Percentiles rank a stretch among this genome's conserved stretches.
Evolutionary conservation across 2,329 filamentous ascomycete genomes (phyloP).

Genomic region (Ascochyta lentis): DNA sequence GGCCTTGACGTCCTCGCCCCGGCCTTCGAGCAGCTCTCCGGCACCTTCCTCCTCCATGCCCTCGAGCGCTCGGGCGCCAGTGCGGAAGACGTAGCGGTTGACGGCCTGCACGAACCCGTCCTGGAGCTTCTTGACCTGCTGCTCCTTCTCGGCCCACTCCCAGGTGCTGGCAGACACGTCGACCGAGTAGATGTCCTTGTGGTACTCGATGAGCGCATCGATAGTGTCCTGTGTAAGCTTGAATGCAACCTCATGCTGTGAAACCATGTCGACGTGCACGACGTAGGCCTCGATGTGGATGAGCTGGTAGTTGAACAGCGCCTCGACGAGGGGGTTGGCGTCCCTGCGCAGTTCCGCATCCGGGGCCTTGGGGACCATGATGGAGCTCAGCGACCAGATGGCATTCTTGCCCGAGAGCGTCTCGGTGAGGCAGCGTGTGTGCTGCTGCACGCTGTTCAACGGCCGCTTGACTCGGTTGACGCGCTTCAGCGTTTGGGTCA

Average conservation of each 20-base stretch:
- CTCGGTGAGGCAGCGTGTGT: slow-evolving; percentile 94
- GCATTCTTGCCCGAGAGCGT: slow-evolving; percentile 87
- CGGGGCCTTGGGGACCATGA: slow-evolving; percentile 91
- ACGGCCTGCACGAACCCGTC: slow-evolving; percentile 95
- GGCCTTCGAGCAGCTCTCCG: slow-evolving; percentile 88
- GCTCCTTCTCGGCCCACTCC: slow-evolving; percentile 95
- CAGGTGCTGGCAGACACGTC: slow-evolving; percentile 89
- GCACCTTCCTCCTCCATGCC: slow-evolving; percentile 96
- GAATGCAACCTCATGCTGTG: slow-evolving; percentile 96
- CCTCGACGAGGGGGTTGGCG: slow-evolving; percentile 81
- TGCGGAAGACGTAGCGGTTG: slow-evolving; percentile 96
- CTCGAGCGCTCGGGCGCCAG: slow-evolving; percentile 86
- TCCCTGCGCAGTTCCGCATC: slow-evolving; percentile 85
- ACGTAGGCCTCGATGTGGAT: slow-evolving; percentile 96
- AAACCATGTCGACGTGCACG: slow-evolving; percentile 98
- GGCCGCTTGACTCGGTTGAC: slow-evolving; percentile 97
- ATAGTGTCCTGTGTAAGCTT: slow-evolving; percentile 97
- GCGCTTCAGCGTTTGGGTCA: slow-evolving; percentile 94
- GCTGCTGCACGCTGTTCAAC: slow-evolving; percentile 94
- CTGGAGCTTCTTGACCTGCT: slow-evolving; percentile 95
- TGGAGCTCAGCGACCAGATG: slow-evolving; percentile 91
- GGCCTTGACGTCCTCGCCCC: slow-evolving; percentile 91
- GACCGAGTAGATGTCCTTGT: slow-evolving; percentile 93
- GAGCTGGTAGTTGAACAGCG: slow-evolving; percentile 90
- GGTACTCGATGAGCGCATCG: slow-evolving; percentile 89